These are phyloP conservation scores for Gaultheria prostrata DNA, from an alignment of 148 eudicot genomes.

Conservation along the genomic window DNA sequence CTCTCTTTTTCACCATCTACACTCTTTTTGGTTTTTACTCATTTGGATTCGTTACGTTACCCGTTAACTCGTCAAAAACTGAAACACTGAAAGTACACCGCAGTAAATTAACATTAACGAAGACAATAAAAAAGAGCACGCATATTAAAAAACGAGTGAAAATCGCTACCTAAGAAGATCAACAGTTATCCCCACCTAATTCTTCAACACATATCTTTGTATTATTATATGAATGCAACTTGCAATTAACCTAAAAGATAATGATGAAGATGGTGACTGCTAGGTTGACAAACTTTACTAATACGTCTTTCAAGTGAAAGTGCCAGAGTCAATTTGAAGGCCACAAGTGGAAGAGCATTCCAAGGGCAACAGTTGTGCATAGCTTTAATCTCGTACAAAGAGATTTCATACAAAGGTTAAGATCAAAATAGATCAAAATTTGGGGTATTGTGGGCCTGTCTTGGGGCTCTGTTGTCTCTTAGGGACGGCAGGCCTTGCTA, in stretches of 20 bases:
- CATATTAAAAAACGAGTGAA: neutral
- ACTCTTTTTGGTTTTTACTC: neutral
- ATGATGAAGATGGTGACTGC: neutral
- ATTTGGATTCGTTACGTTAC: neutral
- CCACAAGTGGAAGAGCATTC: neutral
- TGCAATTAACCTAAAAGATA: neutral
- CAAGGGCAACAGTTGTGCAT: neutral
- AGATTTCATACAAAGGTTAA: neutral
- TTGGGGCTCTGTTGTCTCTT: too few species aligned
- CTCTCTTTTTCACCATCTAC: neutral
- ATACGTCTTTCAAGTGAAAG: neutral
- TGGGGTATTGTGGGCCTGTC: too few species aligned
- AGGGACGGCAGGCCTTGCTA: too few species aligned
- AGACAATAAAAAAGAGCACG: neutral
- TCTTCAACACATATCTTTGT: neutral
- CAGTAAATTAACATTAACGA: too few species aligned
- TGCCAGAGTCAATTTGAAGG: neutral
- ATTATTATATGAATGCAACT: neutral
- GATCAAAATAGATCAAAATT: too few species aligned
- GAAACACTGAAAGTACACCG: neutral
- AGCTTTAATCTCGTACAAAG: neutral
- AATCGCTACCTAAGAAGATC: neutral
- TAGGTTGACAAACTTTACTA: neutral
- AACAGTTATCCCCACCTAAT: neutral
- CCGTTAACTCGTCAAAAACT: neutral